Conservation (phyloP, 2,329 filamentous ascomycete genomes). For the Cadophora gregata region DNA sequence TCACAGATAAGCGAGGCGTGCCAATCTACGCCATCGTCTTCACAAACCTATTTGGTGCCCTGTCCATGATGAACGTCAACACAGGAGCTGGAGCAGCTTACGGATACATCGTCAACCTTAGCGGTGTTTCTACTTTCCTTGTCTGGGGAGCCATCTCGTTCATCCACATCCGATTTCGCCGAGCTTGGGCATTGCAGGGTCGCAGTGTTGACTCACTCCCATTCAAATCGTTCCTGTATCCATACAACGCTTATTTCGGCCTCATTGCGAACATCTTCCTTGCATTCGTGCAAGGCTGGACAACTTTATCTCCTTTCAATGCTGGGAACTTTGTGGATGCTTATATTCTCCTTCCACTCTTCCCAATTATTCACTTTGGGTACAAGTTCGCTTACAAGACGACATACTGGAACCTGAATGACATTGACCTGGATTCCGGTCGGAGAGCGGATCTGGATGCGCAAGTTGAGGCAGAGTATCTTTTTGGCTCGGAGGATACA, state of each 20-base stretch:
- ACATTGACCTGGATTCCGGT: constrained; percentile 63
- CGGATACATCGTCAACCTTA: constrained; percentile 72
- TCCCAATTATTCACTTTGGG: constrained; percentile 60
- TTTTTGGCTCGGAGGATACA: constrained; percentile 15
- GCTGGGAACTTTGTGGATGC: constrained; percentile 66
- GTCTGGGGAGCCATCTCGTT: constrained; percentile 75
- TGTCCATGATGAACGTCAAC: constrained; percentile 78
- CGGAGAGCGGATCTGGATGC: constrained; percentile 60
- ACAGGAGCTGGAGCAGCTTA: constrained; percentile 71
- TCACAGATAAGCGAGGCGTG: constrained; percentile 68
- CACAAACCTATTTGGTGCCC: constrained; percentile 71
- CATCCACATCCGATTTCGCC: constrained; percentile 74
- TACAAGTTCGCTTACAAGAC: constrained; percentile 64
- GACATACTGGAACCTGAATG: constrained; percentile 53
- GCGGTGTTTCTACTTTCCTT: constrained; percentile 72
- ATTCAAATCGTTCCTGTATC: constrained; percentile 60
- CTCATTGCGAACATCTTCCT: constrained; percentile 63
- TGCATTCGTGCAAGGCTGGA: constrained; percentile 66
- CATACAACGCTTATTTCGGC: constrained; percentile 65
- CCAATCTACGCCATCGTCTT: constrained; percentile 67
- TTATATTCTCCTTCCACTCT: constrained; percentile 66
- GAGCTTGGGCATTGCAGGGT: constrained; percentile 65
- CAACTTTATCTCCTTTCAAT: constrained; percentile 62
- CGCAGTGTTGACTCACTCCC: constrained; percentile 60
- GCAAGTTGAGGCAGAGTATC: constrained; percentile 20